Evolutionary conservation across 768 basidiomycete species (phyloP), one percentile per base, ranked within the genome.

Genomic region (Nidularia pulvinata): DNA sequence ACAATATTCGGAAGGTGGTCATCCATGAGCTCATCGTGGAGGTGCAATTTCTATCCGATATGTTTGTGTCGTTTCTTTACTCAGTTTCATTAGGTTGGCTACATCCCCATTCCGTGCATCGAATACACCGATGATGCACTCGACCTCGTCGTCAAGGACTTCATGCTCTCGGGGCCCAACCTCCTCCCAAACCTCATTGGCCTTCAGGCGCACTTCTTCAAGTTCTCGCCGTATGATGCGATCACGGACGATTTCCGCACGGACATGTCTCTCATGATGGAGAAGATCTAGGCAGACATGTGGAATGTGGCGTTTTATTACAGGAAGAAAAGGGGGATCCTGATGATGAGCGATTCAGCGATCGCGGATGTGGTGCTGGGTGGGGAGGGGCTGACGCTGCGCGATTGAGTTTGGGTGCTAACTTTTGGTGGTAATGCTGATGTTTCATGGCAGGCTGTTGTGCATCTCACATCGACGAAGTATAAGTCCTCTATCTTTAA

Each of bases 231-330:
- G 0, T 94, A 95, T 74, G 60, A 69, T n/a, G 58, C 69, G 4
- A 76, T 79, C 48, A 61, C 69, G 4, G 92, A 92, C 65, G 76
- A 84, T 30, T 30, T 30, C 25, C 25, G 25, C 4, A 4, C 25
- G 25, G 25, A 30, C 25, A 30, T 30, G 25, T 4, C 4, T 30
- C 25, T 30, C 25, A 85, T 83, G 6, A 77, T 97, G 35, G 77
- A 76, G 32, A 95, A 98, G 68, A 90, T 97, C 60, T 95, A 98
- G 66, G 89, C 90, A 4, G 94, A 97, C 59, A 89, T 98, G 83
- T 83, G 91, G 11, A 95, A 98, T 60, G 91, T 97, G 11, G 88
- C 90, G 7, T 96, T 98, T 69, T 93, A 88, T 66, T 95, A 92
- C 77, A 79, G 78, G 58, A 92, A 86, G 78, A 95, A 95, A 82